Percentiles rank a stretch among this genome's conserved stretches.
These are phyloP conservation scores for Salvia splendens DNA, from an alignment of 257 asterid genomes.

Conservation along the genomic window DNA sequence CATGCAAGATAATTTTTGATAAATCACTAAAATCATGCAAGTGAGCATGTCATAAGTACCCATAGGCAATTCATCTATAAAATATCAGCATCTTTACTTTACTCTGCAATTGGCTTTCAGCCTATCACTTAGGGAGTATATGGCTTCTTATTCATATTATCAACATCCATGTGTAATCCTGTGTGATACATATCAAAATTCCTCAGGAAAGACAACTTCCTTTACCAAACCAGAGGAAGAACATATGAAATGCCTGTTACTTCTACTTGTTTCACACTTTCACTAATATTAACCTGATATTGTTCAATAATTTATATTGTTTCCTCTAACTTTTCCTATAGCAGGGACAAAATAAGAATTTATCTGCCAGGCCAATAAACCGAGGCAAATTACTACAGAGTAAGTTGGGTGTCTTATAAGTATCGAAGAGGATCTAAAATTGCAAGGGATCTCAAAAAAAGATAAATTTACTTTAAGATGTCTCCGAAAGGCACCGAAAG, in stretches of 20 bases:
- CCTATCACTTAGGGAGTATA: background rate
- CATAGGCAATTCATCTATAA: background rate
- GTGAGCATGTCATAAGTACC: background rate
- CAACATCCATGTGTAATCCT: background rate
- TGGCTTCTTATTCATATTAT: background rate
- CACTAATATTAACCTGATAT: background rate
- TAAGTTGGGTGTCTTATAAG: background rate
- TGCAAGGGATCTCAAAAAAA: background rate
- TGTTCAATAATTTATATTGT: background rate
- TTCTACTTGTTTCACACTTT: background rate
- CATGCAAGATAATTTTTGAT: background rate
- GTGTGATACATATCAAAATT: background rate
- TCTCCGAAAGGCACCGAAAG: background rate
- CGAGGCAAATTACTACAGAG: background rate
- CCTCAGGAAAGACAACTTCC: background rate
- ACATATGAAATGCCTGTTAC: background rate
- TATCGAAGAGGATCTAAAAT: background rate
- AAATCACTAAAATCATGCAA: constrained; percentile 1
- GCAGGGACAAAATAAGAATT: background rate
- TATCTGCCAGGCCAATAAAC: background rate
- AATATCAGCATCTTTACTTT: background rate
- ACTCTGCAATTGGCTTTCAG: constrained; percentile 6
- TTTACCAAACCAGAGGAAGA: background rate
- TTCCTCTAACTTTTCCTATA: background rate
- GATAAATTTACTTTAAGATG: background rate